Conservation (phyloP, 768 basidiomycete species). For the Tricholoma saponaceum region DNA sequence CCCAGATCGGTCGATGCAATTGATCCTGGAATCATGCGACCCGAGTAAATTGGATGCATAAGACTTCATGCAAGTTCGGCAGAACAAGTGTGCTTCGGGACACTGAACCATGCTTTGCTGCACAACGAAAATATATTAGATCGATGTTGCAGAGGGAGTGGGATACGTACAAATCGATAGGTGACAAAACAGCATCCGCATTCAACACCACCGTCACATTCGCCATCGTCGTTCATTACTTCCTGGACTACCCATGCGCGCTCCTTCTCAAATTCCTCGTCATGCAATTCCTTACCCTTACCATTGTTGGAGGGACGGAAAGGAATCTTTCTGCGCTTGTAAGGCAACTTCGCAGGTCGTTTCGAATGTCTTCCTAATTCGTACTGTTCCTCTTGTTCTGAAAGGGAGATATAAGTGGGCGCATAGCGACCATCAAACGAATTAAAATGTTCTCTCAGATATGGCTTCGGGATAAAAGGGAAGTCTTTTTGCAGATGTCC, state of each 20-base stretch:
- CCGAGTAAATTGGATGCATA: slow-evolving; percentile 58
- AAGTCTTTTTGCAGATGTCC: slow-evolving; percentile 47
- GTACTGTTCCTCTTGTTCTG: slow-evolving; percentile 17
- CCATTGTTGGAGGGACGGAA: slow-evolving; percentile 29
- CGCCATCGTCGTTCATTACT: slow-evolving; percentile 15
- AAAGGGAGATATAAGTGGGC: slow-evolving; percentile 51
- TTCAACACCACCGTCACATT: slow-evolving; percentile 48
- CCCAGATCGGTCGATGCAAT: slow-evolving; percentile 68
- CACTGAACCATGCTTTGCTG: slow-evolving; percentile 75
- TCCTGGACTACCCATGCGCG: slow-evolving; percentile 9
- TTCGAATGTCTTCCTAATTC: slow-evolving; percentile 4
- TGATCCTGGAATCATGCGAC: slow-evolving; percentile 46
- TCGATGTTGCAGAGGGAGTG: not conserved
- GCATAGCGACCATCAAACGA: slow-evolving; percentile 44
- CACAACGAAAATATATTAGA: not conserved
- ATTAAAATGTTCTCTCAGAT: slow-evolving; percentile 37
- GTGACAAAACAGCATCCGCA: slow-evolving; percentile 70
- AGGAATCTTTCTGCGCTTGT: slow-evolving; percentile 26
- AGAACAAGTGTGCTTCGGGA: slow-evolving; percentile 74
- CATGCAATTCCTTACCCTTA: slow-evolving; percentile 39
- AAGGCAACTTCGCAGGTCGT: slow-evolving; percentile 21
- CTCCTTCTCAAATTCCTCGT: slow-evolving; percentile 44
- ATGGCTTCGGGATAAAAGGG: slow-evolving; percentile 42
- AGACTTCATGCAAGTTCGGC: slow-evolving; percentile 53
- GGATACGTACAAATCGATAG: slow-evolving; percentile 12